Base-by-base conservation (phyloP, 441 rosid species). In the Capsella rubella region DNA sequence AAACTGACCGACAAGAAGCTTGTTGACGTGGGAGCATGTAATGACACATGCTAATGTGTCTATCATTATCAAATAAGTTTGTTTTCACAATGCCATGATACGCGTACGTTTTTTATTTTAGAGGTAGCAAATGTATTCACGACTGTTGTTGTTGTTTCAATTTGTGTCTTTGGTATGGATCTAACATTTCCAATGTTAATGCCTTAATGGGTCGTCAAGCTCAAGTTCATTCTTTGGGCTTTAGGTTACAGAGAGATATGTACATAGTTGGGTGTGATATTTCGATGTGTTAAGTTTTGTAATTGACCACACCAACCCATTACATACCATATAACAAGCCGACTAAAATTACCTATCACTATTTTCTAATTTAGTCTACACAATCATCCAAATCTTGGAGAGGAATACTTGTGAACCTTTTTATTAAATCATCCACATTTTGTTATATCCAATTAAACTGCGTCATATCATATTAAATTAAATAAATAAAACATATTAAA, bases 21-120 rank as follows among this genome's bases (percentile, higher is more conserved):
- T 18, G 57, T 53, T 69, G 79, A 75, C 64, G 74, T 75, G 79
- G 70, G 3, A 46, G 59, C 69, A 61, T 61, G 70, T 62, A 51
- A 35, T 54, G 68, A 50, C 78, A 67, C 47, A 67, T 40, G 73
- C 45, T 67, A 67, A 51, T 31, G 31, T 58, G 5, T 39, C 67
- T 73, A 29, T 74, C 72, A 67, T 74, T 66, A 16, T 73, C 66
- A 34, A 64, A 63, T 27, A 2, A 3, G 3, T 10, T 10, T 34
- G 25, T 59, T 10, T 35, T 47, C 46, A 14, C 6, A 2, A 40
- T 2, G 16, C 8, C 10, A 25, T 37, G 29, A 57, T 21, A 57
- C 46, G 37, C 34, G 37, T 45, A 55, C 2, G 29, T 56, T 25
- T 39, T 42, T 13, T 13, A 13, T 42, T 32, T 42, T 31, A 21